Percentiles rank a stretch among this genome's conserved stretches.
Evolutionary conservation across 805 yeast genomes (phyloP).

Genomic region (Candida ponderosae): DNA sequence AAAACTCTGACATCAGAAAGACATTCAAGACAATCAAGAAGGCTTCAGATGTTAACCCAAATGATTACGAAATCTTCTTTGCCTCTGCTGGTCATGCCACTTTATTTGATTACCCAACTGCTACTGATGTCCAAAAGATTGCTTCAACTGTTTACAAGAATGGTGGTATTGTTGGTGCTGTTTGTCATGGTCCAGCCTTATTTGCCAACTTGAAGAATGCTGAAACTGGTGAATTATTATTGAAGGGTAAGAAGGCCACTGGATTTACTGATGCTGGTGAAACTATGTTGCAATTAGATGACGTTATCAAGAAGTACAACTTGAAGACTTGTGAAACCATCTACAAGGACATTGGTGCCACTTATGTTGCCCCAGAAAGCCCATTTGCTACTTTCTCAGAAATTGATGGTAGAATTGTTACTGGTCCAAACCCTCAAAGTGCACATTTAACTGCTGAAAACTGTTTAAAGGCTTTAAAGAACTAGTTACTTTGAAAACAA

Average conservation of each 20-base stretch:
- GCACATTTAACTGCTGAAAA: constrained; percentile 41
- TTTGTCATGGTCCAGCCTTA: constrained; percentile 63
- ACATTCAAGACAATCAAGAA: constrained; percentile 34
- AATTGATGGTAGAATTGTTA: constrained; percentile 49
- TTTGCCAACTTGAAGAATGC: constrained; percentile 39
- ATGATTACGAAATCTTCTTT: constrained; percentile 44
- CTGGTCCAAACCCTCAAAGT: constrained; percentile 62
- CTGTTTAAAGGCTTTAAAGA: constrained; percentile 20
- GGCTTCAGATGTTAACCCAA: constrained; percentile 39
- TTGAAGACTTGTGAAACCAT: constrained; percentile 31
- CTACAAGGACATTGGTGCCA: constrained; percentile 33
- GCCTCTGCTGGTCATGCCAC: constrained; percentile 68
- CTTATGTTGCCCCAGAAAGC: constrained; percentile 35
- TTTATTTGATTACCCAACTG: constrained; percentile 48
- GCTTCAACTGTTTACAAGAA: constrained; percentile 39
- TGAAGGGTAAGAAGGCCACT: constrained; percentile 47
- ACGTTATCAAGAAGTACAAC: constrained; percentile 17
- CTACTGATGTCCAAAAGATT: constrained; percentile 34
- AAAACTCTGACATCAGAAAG: constrained; percentile 29
- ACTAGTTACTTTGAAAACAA: too few species aligned
- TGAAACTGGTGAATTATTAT: constrained; percentile 33
- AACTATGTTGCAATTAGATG: constrained; percentile 20
- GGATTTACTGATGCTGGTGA: constrained; percentile 58
- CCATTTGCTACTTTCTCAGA: constrained; percentile 46
- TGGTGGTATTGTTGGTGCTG: constrained; percentile 55